Conservation (phyloP, 2,329 filamentous ascomycete species). For the Beauveria sp. region DNA sequence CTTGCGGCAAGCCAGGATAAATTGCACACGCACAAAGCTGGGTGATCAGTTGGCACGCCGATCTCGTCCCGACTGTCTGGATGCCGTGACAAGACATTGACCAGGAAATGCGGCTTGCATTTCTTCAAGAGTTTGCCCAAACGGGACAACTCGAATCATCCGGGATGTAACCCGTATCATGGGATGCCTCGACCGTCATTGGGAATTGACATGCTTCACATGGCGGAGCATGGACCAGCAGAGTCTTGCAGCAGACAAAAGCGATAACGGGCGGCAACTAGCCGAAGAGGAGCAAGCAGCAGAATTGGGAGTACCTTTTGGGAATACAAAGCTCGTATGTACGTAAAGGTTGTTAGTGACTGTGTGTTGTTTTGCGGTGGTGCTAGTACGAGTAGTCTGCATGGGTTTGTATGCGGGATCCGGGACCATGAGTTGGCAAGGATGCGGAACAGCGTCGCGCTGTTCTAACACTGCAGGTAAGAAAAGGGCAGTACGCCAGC, state of each 20-base stretch:
- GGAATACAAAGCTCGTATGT: background rate
- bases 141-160: background rate
- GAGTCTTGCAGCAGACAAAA: background rate
- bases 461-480: background rate
- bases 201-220: background rate
- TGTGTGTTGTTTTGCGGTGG: background rate
- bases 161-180: background rate
- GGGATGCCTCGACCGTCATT: background rate
- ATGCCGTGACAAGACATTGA: background rate
- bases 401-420: background rate
- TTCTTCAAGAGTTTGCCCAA: background rate
- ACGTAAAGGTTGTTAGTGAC: background rate
- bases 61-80: constrained; percentile 8
- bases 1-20: background rate
- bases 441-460: constrained; percentile 1
- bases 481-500: background rate
- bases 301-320: background rate
- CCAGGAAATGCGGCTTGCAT: background rate
- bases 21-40: background rate
- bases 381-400: background rate
- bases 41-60: background rate
- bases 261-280: background rate
- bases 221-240: background rate
- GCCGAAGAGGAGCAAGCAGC: background rate
- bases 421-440: constrained; percentile 1